Evolutionary conservation across 2,329 filamentous ascomycete species (phyloP).

Genomic region (Colletotrichum echinochloae): DNA sequence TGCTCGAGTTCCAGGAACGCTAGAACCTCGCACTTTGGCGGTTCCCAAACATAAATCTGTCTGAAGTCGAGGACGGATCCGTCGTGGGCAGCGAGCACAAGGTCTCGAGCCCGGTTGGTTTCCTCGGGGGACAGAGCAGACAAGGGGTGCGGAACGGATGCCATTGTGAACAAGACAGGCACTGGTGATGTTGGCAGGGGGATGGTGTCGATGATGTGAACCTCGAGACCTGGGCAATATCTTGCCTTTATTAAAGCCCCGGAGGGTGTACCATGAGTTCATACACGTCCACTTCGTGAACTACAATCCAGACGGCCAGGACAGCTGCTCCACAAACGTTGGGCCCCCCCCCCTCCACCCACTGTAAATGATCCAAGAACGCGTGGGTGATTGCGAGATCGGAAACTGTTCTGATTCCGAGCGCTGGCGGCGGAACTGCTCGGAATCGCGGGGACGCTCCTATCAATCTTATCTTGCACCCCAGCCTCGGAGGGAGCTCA

Average conservation of each 20-base stretch:
- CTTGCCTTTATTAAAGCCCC: slow-evolving; percentile 24
- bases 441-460: slow-evolving; percentile 20
- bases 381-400: background rate
- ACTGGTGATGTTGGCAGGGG: slow-evolving; percentile 1
- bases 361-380: slow-evolving; percentile 19
- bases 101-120: slow-evolving; percentile 50
- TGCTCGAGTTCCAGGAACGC: slow-evolving; percentile 57
- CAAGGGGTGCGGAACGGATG: slow-evolving; percentile 48
- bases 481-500: slow-evolving; percentile 12
- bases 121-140: slow-evolving; percentile 47
- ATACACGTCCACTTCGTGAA: background rate
- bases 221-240: slow-evolving; percentile 8
- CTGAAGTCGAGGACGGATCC: slow-evolving; percentile 53
- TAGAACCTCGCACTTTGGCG: slow-evolving; percentile 56
- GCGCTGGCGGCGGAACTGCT: accelerated
- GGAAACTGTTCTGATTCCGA: slow-evolving; percentile 27
- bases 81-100: slow-evolving; percentile 48
- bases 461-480: slow-evolving; percentile 31
- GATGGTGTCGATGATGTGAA: background rate
- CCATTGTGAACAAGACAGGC: slow-evolving; percentile 32
- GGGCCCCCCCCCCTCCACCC: background rate
- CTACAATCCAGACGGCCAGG: slow-evolving; percentile 3
- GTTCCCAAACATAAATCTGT: slow-evolving; percentile 59
- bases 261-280: background rate
- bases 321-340: slow-evolving; percentile 4